Percentiles rank a stretch among this genome's conserved stretches.
These are phyloP conservation scores for Hericium alpestre DNA, from an alignment of 768 basidiomycete species.

Conservation along the genomic window DNA sequence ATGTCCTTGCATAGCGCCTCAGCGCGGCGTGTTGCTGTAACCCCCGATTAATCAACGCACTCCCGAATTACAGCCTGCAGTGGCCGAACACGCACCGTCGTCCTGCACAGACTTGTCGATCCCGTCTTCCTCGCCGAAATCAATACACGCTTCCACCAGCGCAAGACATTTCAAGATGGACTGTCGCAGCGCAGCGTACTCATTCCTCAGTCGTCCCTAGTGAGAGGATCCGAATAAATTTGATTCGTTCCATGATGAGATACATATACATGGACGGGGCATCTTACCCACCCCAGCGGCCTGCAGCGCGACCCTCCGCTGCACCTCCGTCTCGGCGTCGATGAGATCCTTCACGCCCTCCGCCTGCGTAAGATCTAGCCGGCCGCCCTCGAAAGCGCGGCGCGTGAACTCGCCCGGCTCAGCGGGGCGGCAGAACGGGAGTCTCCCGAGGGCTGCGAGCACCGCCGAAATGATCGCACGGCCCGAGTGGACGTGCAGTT, in stretches of 20 bases:
- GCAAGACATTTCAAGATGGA: constrained; percentile 62
- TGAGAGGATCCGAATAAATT: no score
- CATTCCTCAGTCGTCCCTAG: no score
- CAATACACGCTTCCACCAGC: constrained; percentile 79
- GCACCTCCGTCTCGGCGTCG: constrained; percentile 78
- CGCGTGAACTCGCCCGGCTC: constrained; percentile 85
- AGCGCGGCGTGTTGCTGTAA: constrained; percentile 46
- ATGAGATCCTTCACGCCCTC: constrained; percentile 83
- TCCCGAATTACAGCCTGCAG: neutral
- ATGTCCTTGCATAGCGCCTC: constrained; percentile 41
- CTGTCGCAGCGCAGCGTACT: no score
- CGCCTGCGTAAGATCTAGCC: constrained; percentile 80
- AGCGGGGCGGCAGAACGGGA: constrained; percentile 66
- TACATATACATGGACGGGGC: neutral
- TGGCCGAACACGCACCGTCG: constrained; percentile 36
- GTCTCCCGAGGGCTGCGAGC: constrained; percentile 46
- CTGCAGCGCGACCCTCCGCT: constrained; percentile 62
- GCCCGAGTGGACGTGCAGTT: constrained; percentile 82
- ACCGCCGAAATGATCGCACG: constrained; percentile 68
- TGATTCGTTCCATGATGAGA: neutral
- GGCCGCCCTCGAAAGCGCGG: constrained; percentile 69
- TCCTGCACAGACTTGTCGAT: constrained; percentile 75
- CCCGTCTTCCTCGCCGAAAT: constrained; percentile 88
- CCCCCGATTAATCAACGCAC: neutral
- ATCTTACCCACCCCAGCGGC: constrained; percentile 50